Base-by-base conservation (phyloP, 2,329 filamentous ascomycete genomes). In the Fusarium verticillioides region DNA sequence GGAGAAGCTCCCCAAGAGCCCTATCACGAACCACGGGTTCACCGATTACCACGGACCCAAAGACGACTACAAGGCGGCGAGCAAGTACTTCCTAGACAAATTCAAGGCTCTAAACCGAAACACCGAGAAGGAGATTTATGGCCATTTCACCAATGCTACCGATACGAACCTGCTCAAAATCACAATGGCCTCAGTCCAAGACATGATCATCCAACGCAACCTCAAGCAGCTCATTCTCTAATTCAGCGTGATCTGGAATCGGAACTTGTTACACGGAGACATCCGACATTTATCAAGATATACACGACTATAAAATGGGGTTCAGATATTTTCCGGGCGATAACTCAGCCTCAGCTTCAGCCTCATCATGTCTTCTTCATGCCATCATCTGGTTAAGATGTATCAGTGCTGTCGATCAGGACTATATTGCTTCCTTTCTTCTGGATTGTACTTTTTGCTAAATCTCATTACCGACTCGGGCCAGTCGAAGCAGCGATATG, bases 161-260 rank as follows among this genome's bases (percentile, higher is more conserved):
- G 88, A 90, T 75, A 90, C 93, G 39, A 94, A 94, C 79, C 84
- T 96, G 71, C 87, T 96, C 75, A 95, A 95, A 84, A 94, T 94
- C 73, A 96, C 94, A 43, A 96, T 96, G 94, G 88, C 89, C 72
- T 94, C 92, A 16, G 93, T 96, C 62, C 93, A 96, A 83, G 93
- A 96, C 81, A 96, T 94, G 91, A 94, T 95, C 78, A 94, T 95
- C 78, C 93, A 95, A 83, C 92, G 92, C 80, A 95, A 95, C 81
- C 87, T 95, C 63, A 93, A 94, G 83, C 92, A 92, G 83, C 85
- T 95, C 78, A 94, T 95, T 70, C 72, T 82, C 71, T 82, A 77
- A 77, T 64, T 52, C 69, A 70, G 30, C 28, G 16, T 30, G 13
- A 44, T 39, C 37, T 46, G 50, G 28, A 50, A 16, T 56, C 30